Base-by-base conservation (phyloP, 352 stramenopile genomes). In the Phytophthora pistaciae region DNA sequence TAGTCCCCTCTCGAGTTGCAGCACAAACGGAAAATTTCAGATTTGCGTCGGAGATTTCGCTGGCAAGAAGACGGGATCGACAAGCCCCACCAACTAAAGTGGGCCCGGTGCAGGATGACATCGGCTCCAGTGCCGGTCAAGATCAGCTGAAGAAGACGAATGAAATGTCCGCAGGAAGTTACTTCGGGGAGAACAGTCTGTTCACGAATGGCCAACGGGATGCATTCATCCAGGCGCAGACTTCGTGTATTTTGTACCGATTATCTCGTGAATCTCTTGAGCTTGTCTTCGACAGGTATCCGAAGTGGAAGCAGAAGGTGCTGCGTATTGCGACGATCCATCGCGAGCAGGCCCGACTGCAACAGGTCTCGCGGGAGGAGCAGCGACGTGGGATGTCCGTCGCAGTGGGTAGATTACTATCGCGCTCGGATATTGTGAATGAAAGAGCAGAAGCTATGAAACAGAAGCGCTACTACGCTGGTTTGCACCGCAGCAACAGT, bases 101-200 rank as follows among this genome's bases (percentile, higher is more conserved):
- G n/a, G 48, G 48, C 9, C 48, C 48, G 4, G 18, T 55, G 25
- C 25, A 3, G 25, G 21, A n/a, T 21, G 18, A 33, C 14, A 4
- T 52, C 25, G 16, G 44, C 48, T 33, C 8, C 48, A 33, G 33
- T 11, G 5, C 10, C 23, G 27, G 18, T 7, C 18, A 54, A 14
- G 60, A 73, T 0, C 21, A 67, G 23, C 52, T 88, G 23, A 82
- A 62, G 0, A 90, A 91, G 48, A 25, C 90, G 7, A 87, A 79
- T 25, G 74, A 87, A 36, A 80, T 92, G 21, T 62, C 44, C 0
- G 68, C 44, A 1, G 83, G 83, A 1, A 85, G 67, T 46, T 90
- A 89, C 70, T 92, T 91, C 63, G 85, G 81, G 1, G 85, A 92
- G 31, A 85, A 87, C 21, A 79, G 58, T 1, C 59, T 92, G 1